Base-by-base conservation (phyloP, 2,329 filamentous ascomycete species). In the Alternaria metachromatica region DNA sequence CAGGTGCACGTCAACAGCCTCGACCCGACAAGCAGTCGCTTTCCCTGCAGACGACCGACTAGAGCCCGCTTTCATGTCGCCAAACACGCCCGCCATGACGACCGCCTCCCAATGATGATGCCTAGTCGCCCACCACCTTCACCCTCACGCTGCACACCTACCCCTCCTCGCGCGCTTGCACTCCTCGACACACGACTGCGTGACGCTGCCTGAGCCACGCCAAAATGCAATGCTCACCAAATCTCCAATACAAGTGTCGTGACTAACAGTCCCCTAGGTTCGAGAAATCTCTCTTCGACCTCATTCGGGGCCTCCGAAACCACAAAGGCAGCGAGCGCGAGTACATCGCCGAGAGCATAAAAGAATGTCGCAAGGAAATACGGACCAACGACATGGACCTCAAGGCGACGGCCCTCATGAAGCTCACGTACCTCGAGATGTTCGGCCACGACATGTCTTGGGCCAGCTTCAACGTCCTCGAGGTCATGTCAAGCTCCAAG, bases 361-460 rank as follows among this genome's bases (percentile, higher is more conserved):
- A 94, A 84, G 96, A 99, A 92, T 99, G 96, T 82, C 93, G 94
- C 74, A 86, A 90, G 76, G 96, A 99, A 82, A 93, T 98, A 78
- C 91, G 91, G 78, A 92, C 92, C 72, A 92, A 95, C 82, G 96
- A 99, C 81, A 96, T 97, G 92, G 94, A 98, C 83, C 87, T 97
- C 82, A 99, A 99, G 85, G 94, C 96, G 20, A 98, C 94, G 33
- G 96, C 96, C 49, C 87, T 99, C 58, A 85, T 99, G 76, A 99
- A 99, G 84, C 87, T 99, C 73, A 91, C 97, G 57, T 99, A 99
- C 80, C 88, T 99, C 70, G 96, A 99, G 80, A 99, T 99, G 96
- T 94, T 98, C 72, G 96, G 96, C 13, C 92, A 98, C 79, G 96
- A 98, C 82, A 99, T 99, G 96, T 97, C 95, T 4, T 99, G 96